Percentiles rank a stretch among this genome's conserved stretches.
phyloP scores from a whole-genome alignment of 306 rosid genomes.

The Sophora flavescens region DNA sequence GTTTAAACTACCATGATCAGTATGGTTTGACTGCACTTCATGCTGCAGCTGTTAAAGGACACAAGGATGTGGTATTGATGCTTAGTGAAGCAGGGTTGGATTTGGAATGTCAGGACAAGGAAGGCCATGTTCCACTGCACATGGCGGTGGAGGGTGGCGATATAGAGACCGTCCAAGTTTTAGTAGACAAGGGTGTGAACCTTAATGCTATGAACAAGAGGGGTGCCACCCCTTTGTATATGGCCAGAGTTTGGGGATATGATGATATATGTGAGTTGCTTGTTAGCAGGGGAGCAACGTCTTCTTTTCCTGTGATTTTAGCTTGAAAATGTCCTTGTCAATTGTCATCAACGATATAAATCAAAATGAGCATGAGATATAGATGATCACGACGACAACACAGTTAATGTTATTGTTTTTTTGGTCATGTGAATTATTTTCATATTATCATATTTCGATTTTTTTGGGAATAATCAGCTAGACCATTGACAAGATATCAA shows the following conservation, averaged over 20 bases:
- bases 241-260: slow-evolving; percentile 71
- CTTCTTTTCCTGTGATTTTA: slow-evolving; percentile 25
- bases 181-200: slow-evolving; percentile 65
- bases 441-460: background rate
- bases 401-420: background rate
- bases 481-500: background rate
- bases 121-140: slow-evolving; percentile 81
- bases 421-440: slow-evolving; percentile 14
- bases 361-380: background rate
- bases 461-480: background rate
- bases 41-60: slow-evolving; percentile 78
- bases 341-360: background rate
- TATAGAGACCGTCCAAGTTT: slow-evolving; percentile 54
- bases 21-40: slow-evolving; percentile 83
- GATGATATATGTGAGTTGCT: slow-evolving; percentile 63
- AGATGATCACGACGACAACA: background rate
- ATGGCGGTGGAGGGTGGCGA: slow-evolving; percentile 72
- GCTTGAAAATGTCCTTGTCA: slow-evolving; percentile 26
- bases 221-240: slow-evolving; percentile 68
- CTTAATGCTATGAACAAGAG: slow-evolving; percentile 54
- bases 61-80: slow-evolving; percentile 59
- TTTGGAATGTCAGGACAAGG: slow-evolving; percentile 67
- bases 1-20: slow-evolving; percentile 52
- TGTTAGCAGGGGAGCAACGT: slow-evolving; percentile 54
- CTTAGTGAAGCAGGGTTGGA: slow-evolving; percentile 59